phyloP scores from a whole-genome alignment of 2,329 filamentous ascomycete species.

The Orbilia brochopaga region DNA sequence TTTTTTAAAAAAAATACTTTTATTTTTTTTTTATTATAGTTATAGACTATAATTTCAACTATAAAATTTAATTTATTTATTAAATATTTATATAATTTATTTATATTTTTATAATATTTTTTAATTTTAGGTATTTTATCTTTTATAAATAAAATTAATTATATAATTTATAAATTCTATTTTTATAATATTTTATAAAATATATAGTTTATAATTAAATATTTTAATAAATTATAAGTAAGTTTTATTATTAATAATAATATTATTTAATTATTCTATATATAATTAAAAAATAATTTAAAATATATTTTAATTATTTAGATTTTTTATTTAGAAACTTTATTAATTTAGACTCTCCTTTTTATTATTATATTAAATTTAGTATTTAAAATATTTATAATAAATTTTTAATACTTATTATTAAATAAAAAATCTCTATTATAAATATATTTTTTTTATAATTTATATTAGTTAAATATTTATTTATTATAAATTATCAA shows the following conservation, averaged over 20 bases:
- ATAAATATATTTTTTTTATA: not conserved
- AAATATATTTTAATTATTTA: not conserved
- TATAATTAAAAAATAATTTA: not conserved
- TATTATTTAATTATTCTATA: not conserved
- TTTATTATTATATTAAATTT: conserved; percentile 4
- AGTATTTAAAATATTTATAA: conserved; percentile 12
- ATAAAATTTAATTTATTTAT: not conserved
- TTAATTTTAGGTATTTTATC: not conserved
- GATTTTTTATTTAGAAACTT: not conserved
- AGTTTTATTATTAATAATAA: not conserved
- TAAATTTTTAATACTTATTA: conserved; percentile 8
- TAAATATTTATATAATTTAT: not conserved
- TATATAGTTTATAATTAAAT: not conserved
- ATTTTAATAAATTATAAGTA: not conserved
- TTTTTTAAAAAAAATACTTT: conserved; percentile 2
- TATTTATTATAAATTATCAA: not conserved
- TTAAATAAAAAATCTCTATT: not conserved
- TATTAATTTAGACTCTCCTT: not conserved
- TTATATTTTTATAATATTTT: not conserved
- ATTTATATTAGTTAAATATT: not conserved
- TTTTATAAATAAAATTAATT: not conserved
- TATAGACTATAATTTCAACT: not conserved
- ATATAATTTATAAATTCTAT: not conserved
- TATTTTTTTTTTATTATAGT: not conserved
- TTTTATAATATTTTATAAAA: not conserved